Evolutionary conservation across 2,329 filamentous ascomycete genomes (phyloP).

Genomic region (Hypoxylon sp.): DNA sequence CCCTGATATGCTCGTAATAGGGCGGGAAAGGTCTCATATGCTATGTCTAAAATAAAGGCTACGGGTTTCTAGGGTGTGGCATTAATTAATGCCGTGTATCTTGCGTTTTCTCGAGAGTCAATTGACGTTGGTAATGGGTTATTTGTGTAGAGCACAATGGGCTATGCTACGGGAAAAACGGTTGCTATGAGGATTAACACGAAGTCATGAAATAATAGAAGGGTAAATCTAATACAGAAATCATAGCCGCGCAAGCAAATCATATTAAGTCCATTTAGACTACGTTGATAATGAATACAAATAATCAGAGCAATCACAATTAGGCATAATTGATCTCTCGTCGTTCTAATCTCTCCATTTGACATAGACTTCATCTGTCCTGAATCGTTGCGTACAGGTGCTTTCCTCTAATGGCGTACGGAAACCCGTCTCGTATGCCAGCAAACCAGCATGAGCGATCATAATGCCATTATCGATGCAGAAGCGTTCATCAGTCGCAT

Average conservation of each 20-base stretch:
- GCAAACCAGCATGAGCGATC: constrained; percentile 95
- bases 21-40: constrained; percentile 2
- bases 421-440: constrained; percentile 88
- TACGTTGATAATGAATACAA: constrained; percentile 33
- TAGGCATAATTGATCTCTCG: constrained; percentile 20
- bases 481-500: constrained; percentile 95
- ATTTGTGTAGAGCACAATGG: constrained; percentile 12
- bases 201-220: constrained; percentile 38
- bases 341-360: constrained; percentile 77
- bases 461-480: constrained; percentile 99
- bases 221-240: constrained; percentile 30
- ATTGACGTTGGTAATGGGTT: constrained; percentile 10
- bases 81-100: constrained; percentile 20
- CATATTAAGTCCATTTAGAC: constrained; percentile 19
- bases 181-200: constrained; percentile 28
- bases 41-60: constrained; percentile 4
- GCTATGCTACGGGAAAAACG: constrained; percentile 14
- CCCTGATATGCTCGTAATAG: constrained; percentile 10
- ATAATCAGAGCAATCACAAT: constrained; percentile 24
- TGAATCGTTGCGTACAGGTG: constrained; percentile 86
- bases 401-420: constrained; percentile 83
- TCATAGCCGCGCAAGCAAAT: constrained; percentile 23
- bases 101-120: constrained; percentile 3
- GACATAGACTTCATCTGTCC: constrained; percentile 85
- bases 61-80: constrained; percentile 8